Evolutionary conservation across 495 filamentous ascomycete genomes (phyloP), one percentile per base, ranked within the genome.

Genomic region (Annulohypoxylon nitens): DNA sequence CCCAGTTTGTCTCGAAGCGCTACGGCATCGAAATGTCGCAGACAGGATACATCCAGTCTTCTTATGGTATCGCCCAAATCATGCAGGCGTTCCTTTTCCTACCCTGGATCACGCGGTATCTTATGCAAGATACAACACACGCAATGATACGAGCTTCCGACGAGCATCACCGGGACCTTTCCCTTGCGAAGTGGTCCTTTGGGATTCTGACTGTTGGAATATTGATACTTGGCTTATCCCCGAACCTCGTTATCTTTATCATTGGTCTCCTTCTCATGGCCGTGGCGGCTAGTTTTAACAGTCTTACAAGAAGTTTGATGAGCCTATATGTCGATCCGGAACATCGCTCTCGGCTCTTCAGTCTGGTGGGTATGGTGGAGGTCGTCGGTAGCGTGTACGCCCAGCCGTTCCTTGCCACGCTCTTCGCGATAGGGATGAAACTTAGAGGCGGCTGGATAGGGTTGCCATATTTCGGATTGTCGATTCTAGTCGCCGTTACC

Each of bases 321-420:
- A 88, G 86, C 3, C 80, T 85, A 0, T 80, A 90, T 10, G 85
- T 91, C 3, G 80, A 86, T 18, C 79, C 82, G 1, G 83, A 89
- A 36, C 84, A 90, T 65, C 85, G 88, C 0, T 88, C 88, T 12
- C 82, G 86, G 1, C 76, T 90, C 4, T 91, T 88, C 69, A 87
- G 86, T 23, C 81, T 88, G 14, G 86, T 90, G 60, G 83, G 85
- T 33, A 83, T 91, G 20, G 77, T 88, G 7, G 87, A 90, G 69
- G 82, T 84, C 0, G 45, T 89, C 10, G 87, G 88, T 6, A 83
- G 80, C 58, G 81, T 90, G 23, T 79, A 87, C 30, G 85, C 87
- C 5, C 86, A 87, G 34, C 79, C 89, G 7, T 47, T 74, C 14
- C 64, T 83, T 2, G 77, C 77, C 0, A 69, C 39, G 1, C 73